phyloP scores from a whole-genome alignment of 208 protist genomes.

The Trypanosoma grayi region DNA sequence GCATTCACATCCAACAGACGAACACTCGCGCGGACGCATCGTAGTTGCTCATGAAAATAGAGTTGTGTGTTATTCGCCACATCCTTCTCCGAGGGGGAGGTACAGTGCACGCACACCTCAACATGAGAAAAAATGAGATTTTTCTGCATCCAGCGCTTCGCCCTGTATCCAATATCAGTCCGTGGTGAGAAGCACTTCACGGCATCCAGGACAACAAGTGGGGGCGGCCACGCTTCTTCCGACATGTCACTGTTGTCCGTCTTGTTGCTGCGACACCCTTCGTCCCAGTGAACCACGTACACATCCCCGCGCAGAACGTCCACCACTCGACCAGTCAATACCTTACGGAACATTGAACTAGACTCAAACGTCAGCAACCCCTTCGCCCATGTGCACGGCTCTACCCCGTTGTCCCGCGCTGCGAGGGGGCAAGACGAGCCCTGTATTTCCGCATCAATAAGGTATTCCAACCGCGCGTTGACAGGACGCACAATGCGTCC shows the following conservation, averaged over 20 bases:
- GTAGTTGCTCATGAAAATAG: constrained; percentile 41
- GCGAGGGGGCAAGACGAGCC: not conserved
- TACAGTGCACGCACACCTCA: constrained; percentile 40
- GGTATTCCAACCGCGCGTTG: constrained; percentile 20
- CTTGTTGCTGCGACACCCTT: not conserved
- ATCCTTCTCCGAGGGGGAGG: constrained; percentile 40
- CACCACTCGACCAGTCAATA: constrained; percentile 31
- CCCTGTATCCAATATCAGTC: constrained; percentile 32
- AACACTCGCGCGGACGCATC: constrained; percentile 25
- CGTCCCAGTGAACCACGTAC: constrained; percentile 45
- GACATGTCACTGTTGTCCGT: not conserved
- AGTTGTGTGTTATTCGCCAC: constrained; percentile 54
- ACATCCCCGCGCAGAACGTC: constrained; percentile 55
- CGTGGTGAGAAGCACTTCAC: constrained; percentile 33
- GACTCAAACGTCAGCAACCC: constrained; percentile 16
- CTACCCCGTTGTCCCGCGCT: not conserved
- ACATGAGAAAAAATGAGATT: constrained; percentile 37
- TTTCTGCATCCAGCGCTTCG: constrained; percentile 47
- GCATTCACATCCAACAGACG: not conserved
- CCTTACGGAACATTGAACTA: constrained; percentile 16
- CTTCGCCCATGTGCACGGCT: constrained; percentile 22
- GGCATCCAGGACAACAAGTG: constrained; percentile 41
- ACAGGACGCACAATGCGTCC: constrained; percentile 40
- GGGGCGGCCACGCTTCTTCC: constrained; percentile 6
- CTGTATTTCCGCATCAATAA: constrained; percentile 27